These are phyloP conservation scores for Musa balbisiana DNA, from an alignment of 202 grass and related monocot genomes.

Conservation along the genomic window DNA sequence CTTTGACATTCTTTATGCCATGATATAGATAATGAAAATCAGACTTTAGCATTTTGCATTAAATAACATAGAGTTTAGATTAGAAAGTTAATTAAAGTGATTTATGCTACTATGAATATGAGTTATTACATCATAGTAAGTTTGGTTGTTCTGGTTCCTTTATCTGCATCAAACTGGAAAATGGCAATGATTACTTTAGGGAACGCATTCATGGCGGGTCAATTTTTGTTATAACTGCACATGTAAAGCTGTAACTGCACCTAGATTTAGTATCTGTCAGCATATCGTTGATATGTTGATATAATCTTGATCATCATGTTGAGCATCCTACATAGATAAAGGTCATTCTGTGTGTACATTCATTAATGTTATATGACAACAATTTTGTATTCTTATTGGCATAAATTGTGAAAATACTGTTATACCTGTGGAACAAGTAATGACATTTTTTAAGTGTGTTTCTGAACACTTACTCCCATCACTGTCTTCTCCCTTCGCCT, in stretches of 20 bases:
- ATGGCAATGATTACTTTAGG: not conserved
- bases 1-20: too few species aligned
- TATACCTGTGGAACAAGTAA: not conserved
- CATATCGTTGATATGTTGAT: not conserved
- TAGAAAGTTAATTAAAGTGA: not conserved
- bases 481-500: constrained; percentile 14
- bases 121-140: not conserved
- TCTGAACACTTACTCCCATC: not conserved
- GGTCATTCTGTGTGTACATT: not conserved
- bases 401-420: not conserved
- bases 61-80: too few species aligned
- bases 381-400: not conserved
- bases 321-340: not conserved
- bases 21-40: too few species aligned
- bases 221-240: too few species aligned
- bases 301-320: not conserved
- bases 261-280: too few species aligned
- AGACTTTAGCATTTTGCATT: too few species aligned
- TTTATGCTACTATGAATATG: not conserved
- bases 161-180: not conserved
- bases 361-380: not conserved
- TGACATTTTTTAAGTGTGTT: not conserved
- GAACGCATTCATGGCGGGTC: too few species aligned
- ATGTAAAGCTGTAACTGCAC: too few species aligned
- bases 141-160: not conserved